phyloP scores from a whole-genome alignment of 371 early-diverging fungal genomes.

The Apophysomyces sp. region DNA sequence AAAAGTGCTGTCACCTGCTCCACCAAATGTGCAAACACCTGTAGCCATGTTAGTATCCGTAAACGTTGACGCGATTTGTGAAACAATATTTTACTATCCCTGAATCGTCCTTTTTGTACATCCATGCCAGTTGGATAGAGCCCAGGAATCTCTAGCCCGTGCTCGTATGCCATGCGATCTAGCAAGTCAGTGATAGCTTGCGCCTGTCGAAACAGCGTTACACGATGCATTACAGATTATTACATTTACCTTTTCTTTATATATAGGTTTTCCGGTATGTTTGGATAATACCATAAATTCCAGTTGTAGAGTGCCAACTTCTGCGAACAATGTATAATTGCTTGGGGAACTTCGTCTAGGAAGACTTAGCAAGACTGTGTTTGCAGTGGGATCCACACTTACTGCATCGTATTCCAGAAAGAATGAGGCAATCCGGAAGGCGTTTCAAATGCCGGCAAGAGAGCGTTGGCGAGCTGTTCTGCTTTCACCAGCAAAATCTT shows the following conservation, averaged over 20 bases:
- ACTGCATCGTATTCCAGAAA: conserved; percentile 32
- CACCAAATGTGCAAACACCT: conserved; percentile 43
- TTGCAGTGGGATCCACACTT: conserved; percentile 13
- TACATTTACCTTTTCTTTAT: conserved; percentile 51
- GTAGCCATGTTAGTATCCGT: background rate
- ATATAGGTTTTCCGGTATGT: conserved; percentile 66
- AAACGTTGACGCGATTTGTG: background rate
- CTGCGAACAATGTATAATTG: conserved; percentile 59
- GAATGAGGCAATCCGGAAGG: conserved; percentile 58
- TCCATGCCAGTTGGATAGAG: conserved; percentile 51
- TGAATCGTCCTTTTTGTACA: conserved; percentile 36
- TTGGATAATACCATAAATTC: conserved; percentile 82
- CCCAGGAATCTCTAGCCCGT: conserved; percentile 53
- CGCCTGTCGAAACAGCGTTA: conserved; percentile 27
- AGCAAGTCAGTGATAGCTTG: conserved; percentile 49
- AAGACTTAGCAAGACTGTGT: background rate
- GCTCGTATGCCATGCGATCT: conserved; percentile 32
- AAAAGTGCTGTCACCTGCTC: conserved; percentile 55
- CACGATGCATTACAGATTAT: background rate
- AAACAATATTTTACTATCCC: conserved; percentile 19
- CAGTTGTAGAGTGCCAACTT: conserved; percentile 83
- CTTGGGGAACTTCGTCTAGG: conserved; percentile 17
- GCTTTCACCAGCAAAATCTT: conserved; percentile 45
- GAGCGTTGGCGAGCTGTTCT: conserved; percentile 46
- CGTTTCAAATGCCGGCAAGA: conserved; percentile 63